Evolutionary conservation across 345 rosid genomes (phyloP), one percentile per base, ranked within the genome.

Genomic region (Isatis tinctoria): DNA sequence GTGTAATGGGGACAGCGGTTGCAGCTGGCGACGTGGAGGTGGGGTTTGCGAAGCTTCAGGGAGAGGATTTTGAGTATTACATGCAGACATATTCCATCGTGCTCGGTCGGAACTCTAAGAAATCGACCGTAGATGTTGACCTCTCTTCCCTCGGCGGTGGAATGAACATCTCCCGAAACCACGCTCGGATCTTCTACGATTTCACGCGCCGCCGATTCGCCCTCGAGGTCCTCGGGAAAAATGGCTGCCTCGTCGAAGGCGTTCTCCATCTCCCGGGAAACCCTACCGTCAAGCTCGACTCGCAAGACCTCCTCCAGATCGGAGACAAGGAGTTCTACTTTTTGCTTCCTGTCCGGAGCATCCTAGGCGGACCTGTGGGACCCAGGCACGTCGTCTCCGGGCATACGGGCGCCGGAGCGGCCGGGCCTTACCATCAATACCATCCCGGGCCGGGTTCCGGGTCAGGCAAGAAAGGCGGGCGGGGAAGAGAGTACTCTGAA

Each of bases 71-170:
- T 75, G 98, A 93, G 80, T 93, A 93, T 71, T 90, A 90, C 75
- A 93, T 93, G 98, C 98, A 90, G 67, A 86, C 98, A 22, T 93
- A 93, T 82, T 93, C 98, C 35, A 90, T 93, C 33, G 77, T 93
- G 52, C 86, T 93, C 1, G 98, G 97, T 66, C 96, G 98, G 16
- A 93, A 88, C 73, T 93, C 98, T 16, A 90, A 93, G 85, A 93
- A 93, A 76, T 93, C 98, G 11, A 87, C 87, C 60, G 95, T 93
- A 40, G 95, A 93, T 69, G 98, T 93, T 47, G 98, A 93, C 77
- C 90, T 93, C 43, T 81, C 96, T 5, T 87, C 93, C 81, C 91
- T 93, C 32, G 97, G 97, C 47, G 97, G 97, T 20, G 98, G 93
- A 12, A 90, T 88, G 97, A 93, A 90, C 86, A 93, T 93, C 65